These are phyloP conservation scores for Delonix regia DNA, from an alignment of 306 rosid genomes.

Conservation along the genomic window DNA sequence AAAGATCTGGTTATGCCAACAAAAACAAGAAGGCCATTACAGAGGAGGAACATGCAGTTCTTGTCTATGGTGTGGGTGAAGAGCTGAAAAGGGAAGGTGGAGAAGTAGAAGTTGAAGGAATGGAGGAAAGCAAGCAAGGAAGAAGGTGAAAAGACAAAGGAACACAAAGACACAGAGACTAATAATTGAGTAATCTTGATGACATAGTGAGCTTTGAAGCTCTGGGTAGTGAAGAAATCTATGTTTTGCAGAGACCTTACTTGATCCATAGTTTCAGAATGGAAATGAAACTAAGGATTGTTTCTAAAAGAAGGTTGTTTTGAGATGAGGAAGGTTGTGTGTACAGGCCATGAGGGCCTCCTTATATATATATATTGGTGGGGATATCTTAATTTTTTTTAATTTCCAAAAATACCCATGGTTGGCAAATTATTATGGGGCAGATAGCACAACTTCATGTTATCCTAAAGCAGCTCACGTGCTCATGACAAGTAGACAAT, in stretches of 20 bases:
- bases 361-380: neutral
- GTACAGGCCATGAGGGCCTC: constrained; percentile 14
- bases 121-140: constrained; percentile 51
- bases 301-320: constrained; percentile 2
- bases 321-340: constrained; percentile 16
- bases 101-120: constrained; percentile 54
- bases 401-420: constrained; percentile 36
- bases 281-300: constrained; percentile 22
- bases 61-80: constrained; percentile 77
- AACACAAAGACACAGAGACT: constrained; percentile 58
- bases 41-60: constrained; percentile 73
- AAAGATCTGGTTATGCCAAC: constrained; percentile 62
- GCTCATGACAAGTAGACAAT: neutral
- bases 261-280: constrained; percentile 48
- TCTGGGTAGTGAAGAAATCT: constrained; percentile 30
- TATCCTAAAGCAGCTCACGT: constrained; percentile 24
- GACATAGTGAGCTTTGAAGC: constrained; percentile 45
- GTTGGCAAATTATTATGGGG: constrained; percentile 28
- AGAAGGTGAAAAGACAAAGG: constrained; percentile 56
- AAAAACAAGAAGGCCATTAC: constrained; percentile 78
- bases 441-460: constrained; percentile 26
- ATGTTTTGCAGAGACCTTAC: constrained; percentile 36
- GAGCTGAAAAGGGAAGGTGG: constrained; percentile 60
- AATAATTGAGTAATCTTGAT: constrained; percentile 53
- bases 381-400: constrained; percentile 27